A percentile compares a stretch with the other conserved stretches of the same genome.
Conservation (phyloP, 192 early-diverging fungal species). For the Umbelopsis isabellina region DNA sequence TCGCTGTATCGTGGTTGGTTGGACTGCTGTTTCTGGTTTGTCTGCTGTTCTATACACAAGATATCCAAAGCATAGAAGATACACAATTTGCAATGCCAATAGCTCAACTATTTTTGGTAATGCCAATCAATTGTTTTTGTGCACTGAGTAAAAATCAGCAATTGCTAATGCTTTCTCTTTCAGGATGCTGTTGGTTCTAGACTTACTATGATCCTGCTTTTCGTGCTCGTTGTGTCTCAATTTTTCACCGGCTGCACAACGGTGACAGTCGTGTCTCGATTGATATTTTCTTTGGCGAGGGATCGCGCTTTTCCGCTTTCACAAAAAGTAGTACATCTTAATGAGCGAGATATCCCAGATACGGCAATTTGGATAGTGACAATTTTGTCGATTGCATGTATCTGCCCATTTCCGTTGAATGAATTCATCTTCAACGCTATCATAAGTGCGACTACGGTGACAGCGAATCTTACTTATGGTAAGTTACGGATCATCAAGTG, state of each 20-base stretch:
- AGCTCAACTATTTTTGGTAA: conserved; percentile 39
- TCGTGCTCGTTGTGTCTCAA: conserved; percentile 48
- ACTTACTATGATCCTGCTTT: conserved; percentile 41
- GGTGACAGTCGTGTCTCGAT: conserved; percentile 47
- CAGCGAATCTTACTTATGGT: conserved; percentile 36
- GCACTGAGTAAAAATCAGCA: neutral
- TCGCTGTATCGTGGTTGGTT: conserved; percentile 34
- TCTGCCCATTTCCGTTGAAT: conserved; percentile 31
- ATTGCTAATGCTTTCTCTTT: conserved; percentile 2
- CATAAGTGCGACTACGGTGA: conserved; percentile 32
- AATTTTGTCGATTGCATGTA: conserved; percentile 6
- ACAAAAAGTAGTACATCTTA: neutral
- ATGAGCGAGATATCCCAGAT: conserved; percentile 20
- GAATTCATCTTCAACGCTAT: conserved; percentile 37
- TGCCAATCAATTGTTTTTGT: neutral
- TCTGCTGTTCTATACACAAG: conserved; percentile 37
- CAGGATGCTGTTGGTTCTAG: conserved; percentile 48
- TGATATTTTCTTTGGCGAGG: conserved; percentile 55
- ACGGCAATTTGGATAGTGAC: conserved; percentile 24
- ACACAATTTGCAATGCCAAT: conserved; percentile 30
- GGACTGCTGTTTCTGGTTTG: conserved; percentile 28
- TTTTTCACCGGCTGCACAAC: conserved; percentile 51
- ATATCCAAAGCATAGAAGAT: conserved; percentile 23
- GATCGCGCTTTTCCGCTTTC: conserved; percentile 43
- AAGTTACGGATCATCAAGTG: neutral